A percentile compares a stretch with the other conserved stretches of the same genome.
These are phyloP conservation scores for Casaregolazyma suthepensis DNA, from an alignment of 1,139 yeast species.

Conservation along the genomic window DNA sequence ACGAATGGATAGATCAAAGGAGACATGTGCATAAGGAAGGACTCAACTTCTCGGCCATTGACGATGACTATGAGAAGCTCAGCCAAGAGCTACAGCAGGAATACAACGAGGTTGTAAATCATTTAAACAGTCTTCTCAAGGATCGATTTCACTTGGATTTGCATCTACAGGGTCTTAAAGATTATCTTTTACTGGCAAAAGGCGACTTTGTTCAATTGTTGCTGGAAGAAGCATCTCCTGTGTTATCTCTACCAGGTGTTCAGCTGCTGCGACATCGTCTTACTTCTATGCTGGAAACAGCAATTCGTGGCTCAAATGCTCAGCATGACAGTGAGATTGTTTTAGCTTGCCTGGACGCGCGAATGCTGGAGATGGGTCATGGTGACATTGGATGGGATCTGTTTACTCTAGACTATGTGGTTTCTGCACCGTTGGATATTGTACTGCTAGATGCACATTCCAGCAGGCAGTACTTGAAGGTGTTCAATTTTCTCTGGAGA, in stretches of 20 bases:
- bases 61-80: constrained; percentile 31
- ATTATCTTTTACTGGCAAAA: constrained; percentile 61
- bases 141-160: constrained; percentile 44
- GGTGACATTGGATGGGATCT: constrained; percentile 81
- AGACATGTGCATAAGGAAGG: background rate
- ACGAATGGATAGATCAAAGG: constrained; percentile 49
- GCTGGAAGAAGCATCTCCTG: constrained; percentile 48
- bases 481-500: constrained; percentile 84
- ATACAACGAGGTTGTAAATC: constrained; percentile 52
- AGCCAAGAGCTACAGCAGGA: constrained; percentile 45
- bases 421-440: constrained; percentile 47
- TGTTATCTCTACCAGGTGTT: constrained; percentile 57
- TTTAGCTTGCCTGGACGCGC: constrained; percentile 66
- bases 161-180: constrained; percentile 60
- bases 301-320: constrained; percentile 61
- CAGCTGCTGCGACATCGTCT: constrained; percentile 61
- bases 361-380: constrained; percentile 61
- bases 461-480: constrained; percentile 60
- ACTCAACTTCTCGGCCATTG: background rate
- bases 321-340: constrained; percentile 39
- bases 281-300: constrained; percentile 57
- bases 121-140: constrained; percentile 47
- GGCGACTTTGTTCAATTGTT: constrained; percentile 74
- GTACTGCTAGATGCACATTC: constrained; percentile 34
- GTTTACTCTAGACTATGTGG: constrained; percentile 76